phyloP scores from a whole-genome alignment of 306 rosid genomes.

The Elaeagnus macrophylla region DNA sequence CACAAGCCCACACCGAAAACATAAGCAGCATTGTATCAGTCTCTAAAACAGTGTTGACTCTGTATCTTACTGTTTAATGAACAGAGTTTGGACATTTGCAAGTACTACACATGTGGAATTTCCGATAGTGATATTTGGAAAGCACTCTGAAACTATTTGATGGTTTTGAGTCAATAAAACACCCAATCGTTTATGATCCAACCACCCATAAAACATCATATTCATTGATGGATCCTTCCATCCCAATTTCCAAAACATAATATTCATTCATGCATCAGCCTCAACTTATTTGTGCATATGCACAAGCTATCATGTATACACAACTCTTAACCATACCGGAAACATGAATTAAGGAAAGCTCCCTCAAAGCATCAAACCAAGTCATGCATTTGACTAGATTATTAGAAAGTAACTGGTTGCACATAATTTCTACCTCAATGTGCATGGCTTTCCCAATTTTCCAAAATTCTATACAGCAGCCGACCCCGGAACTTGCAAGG shows the following conservation, averaged over 20 bases:
- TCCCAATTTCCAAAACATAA: too few species aligned
- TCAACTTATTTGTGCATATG: neutral
- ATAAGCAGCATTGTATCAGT: too few species aligned
- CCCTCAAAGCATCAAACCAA: neutral
- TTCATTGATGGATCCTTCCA: too few species aligned
- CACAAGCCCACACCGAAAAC: too few species aligned
- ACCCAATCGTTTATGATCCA: too few species aligned
- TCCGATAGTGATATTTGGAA: too few species aligned
- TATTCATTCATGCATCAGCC: too few species aligned
- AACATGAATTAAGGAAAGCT: neutral
- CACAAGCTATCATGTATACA: neutral
- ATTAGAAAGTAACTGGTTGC: neutral
- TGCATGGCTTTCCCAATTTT: constrained; percentile 99
- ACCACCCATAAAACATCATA: too few species aligned
- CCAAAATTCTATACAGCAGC: constrained; percentile 93
- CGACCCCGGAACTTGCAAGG: constrained; percentile 92
- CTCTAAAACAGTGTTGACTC: too few species aligned
- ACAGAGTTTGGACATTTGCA: too few species aligned
- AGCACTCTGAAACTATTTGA: neutral
- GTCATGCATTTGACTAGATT: neutral
- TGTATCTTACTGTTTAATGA: too few species aligned
- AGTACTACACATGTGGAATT: too few species aligned
- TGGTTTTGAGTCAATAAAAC: neutral
- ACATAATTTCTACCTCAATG: constrained; percentile 53
- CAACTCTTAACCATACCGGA: neutral